Percentiles rank a stretch among this genome's conserved stretches.
These are phyloP conservation scores for Fimicolochytrium jonesii DNA, from an alignment of 192 early-diverging fungal genomes.

Conservation along the genomic window DNA sequence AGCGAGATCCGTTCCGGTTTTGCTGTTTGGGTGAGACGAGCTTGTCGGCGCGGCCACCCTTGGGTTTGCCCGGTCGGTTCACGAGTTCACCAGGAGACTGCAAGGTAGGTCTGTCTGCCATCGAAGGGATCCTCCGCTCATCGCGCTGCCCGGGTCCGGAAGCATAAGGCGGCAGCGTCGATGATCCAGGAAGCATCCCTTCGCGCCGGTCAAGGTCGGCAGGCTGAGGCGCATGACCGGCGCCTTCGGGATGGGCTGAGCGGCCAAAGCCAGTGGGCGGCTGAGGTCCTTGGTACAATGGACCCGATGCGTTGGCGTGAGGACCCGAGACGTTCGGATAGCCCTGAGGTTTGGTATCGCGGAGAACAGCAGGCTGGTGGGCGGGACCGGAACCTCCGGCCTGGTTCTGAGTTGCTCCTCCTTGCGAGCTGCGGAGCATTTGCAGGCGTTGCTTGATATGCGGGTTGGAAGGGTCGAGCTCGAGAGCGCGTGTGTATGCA, in stretches of 20 bases:
- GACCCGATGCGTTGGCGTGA: too few relatives aligned
- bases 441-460: conserved; percentile 77
- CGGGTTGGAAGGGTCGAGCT: conserved; percentile 85
- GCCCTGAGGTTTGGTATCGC: conserved; percentile 7
- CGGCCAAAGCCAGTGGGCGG: conserved; percentile 15
- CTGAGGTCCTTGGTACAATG: conserved; percentile 28
- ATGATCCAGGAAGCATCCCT: background rate
- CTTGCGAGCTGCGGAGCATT: conserved; percentile 37
- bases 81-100: background rate
- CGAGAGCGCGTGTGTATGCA: conserved; percentile 89
- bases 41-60: too few relatives aligned
- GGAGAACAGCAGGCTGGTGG: conserved; percentile 24
- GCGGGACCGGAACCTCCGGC: conserved; percentile 13
- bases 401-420: conserved; percentile 18
- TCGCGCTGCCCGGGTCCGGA: background rate
- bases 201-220: background rate
- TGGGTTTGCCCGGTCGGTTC: too few relatives aligned
- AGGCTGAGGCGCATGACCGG: background rate
- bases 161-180: background rate
- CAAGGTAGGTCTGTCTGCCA: background rate
- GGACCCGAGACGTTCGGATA: conserved; percentile 5
- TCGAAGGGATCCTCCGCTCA: background rate
- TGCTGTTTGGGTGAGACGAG: too few relatives aligned
- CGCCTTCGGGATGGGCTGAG: background rate
- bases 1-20: too few relatives aligned